These are phyloP conservation scores for Gardenia jasminoides DNA, from an alignment of 257 asterid species.

Conservation along the genomic window DNA sequence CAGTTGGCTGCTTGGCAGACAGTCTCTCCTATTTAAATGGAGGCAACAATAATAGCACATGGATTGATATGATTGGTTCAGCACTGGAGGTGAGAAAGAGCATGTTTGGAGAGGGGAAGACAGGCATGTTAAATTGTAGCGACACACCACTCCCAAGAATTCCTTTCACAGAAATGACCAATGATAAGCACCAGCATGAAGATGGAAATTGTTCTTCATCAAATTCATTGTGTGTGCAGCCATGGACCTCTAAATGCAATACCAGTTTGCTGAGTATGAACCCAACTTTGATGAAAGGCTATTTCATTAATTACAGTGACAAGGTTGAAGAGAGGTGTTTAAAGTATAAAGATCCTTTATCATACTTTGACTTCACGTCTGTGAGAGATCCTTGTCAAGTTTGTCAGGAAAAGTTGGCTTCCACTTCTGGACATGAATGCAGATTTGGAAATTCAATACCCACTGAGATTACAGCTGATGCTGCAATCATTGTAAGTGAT, in stretches of 20 bases:
- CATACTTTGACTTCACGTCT: conserved; percentile 69
- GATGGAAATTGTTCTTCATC: conserved; percentile 31
- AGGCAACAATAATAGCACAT: conserved; percentile 28
- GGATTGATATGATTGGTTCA: conserved; percentile 38
- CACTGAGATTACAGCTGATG: conserved; percentile 35
- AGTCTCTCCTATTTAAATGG: conserved; percentile 20
- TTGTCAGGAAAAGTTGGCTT: conserved; percentile 37
- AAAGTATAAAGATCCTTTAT: conserved; percentile 34
- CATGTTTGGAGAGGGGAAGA: conserved; percentile 30
- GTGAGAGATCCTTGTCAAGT: conserved; percentile 60
- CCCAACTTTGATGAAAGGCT: conserved; percentile 49
- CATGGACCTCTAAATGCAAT: conserved; percentile 40
- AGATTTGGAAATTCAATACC: conserved; percentile 38
- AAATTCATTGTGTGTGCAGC: conserved; percentile 28
- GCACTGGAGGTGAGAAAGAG: conserved; percentile 30
- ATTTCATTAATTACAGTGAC: conserved; percentile 40
- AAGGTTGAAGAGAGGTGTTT: conserved; percentile 37
- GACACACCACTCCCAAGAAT: conserved; percentile 32
- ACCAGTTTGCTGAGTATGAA: conserved; percentile 63
- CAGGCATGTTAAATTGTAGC: conserved; percentile 19
- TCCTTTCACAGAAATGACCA: conserved; percentile 24
- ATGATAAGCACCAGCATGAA: conserved; percentile 29
- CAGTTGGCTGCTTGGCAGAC: conserved; percentile 19
- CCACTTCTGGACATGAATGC: conserved; percentile 27
- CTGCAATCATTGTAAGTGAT: conserved; percentile 30